These are phyloP conservation scores for Candida pini DNA, from an alignment of 805 yeast species.

Conservation along the genomic window DNA sequence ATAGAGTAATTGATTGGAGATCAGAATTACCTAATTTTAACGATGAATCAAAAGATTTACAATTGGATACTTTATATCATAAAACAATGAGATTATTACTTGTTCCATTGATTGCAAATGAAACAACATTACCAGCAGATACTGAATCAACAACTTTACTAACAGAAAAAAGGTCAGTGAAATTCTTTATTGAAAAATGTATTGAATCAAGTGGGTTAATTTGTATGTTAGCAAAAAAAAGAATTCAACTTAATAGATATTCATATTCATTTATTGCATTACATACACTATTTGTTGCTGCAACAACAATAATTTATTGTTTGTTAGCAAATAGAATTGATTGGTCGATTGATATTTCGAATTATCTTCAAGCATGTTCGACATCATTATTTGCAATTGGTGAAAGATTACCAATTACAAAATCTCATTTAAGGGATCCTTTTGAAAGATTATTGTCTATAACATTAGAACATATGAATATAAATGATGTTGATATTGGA, in stretches of 20 bases:
- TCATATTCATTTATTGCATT: slow-evolving; percentile 20
- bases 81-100: slow-evolving; percentile 14
- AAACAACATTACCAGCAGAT: slow-evolving; percentile 3
- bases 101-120: slow-evolving; percentile 14
- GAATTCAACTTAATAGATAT: slow-evolving; percentile 18
- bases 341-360: slow-evolving; percentile 19
- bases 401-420: slow-evolving; percentile 21
- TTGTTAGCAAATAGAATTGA: slow-evolving; percentile 14
- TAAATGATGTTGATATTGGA: too few species aligned
- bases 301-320: slow-evolving; percentile 20
- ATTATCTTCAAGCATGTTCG: slow-evolving; percentile 20
- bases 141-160: slow-evolving; percentile 4
- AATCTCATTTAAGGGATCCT: slow-evolving; percentile 14
- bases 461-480: slow-evolving; percentile 15
- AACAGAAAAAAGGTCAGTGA: background rate
- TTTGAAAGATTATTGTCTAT: slow-evolving; percentile 15
- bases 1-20: slow-evolving; percentile 12
- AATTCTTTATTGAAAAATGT: slow-evolving; percentile 15
- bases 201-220: slow-evolving; percentile 18
- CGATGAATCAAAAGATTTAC: slow-evolving; percentile 9
- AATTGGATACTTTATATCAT: slow-evolving; percentile 14
- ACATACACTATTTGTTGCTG: slow-evolving; percentile 18
- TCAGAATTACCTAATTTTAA: slow-evolving; percentile 10
- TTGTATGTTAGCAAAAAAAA: slow-evolving; percentile 16
- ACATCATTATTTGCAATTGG: slow-evolving; percentile 20